These are phyloP conservation scores for Cercophora sp. DNA, from an alignment of 495 filamentous ascomycete species.

Conservation along the genomic window DNA sequence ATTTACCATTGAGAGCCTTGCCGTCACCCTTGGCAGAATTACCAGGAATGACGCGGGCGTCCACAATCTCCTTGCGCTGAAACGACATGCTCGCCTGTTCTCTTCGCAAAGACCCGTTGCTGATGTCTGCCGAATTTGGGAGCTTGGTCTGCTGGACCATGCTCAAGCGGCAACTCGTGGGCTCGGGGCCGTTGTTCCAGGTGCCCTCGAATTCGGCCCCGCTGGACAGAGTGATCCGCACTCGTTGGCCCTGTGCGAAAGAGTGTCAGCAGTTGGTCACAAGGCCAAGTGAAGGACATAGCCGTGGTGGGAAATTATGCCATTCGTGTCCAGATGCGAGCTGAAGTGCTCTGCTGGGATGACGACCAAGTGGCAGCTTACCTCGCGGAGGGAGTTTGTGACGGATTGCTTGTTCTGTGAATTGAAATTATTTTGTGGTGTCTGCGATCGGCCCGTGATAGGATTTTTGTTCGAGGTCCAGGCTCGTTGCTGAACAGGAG, in stretches of 20 bases:
- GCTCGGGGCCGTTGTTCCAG: slow-evolving; percentile 56
- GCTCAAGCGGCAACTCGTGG: slow-evolving; percentile 67
- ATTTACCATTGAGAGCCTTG: slow-evolving; percentile 69
- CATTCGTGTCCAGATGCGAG: too few species aligned
- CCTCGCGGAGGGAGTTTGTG: slow-evolving; percentile 33
- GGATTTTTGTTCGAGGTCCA: slow-evolving; percentile 37
- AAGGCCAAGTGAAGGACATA: slow-evolving; percentile 5
- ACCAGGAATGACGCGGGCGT: slow-evolving; percentile 57
- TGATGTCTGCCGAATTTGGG: slow-evolving; percentile 32
- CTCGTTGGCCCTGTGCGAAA: slow-evolving; percentile 57
- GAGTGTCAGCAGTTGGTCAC: slow-evolving; percentile 12
- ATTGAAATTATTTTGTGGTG: slow-evolving; percentile 23
- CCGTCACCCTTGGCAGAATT: slow-evolving; percentile 35
- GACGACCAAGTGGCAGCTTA: slow-evolving; percentile 20
- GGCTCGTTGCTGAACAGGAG: slow-evolving; percentile 37
- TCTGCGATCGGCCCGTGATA: slow-evolving; percentile 33
- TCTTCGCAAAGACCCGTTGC: slow-evolving; percentile 41
- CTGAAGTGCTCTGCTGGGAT: too few species aligned
- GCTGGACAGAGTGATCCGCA: slow-evolving; percentile 63
- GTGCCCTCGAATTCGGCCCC: slow-evolving; percentile 69
- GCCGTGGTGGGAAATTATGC: too few species aligned
- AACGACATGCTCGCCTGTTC: slow-evolving; percentile 67
- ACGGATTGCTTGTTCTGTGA: slow-evolving; percentile 26
- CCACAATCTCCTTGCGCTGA: slow-evolving; percentile 69
- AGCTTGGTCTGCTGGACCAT: slow-evolving; percentile 69